Evolutionary conservation across 2,329 filamentous ascomycete genomes (phyloP).

Genomic region (Chaetomiaceae sp.): DNA sequence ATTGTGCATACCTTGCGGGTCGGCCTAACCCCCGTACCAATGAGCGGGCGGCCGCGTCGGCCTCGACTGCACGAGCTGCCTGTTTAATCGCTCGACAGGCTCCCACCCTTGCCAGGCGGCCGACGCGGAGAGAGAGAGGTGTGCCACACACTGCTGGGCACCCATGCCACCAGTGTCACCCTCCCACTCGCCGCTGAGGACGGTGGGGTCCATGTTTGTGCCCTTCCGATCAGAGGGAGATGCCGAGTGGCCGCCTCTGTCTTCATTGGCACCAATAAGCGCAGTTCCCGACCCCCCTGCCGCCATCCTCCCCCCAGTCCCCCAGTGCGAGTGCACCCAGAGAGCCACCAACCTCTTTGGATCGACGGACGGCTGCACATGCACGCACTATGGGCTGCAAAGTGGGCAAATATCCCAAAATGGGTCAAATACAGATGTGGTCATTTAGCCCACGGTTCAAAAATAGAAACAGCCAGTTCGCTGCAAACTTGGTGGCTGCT

Average conservation of each 20-base stretch:
- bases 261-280: conserved; percentile 30
- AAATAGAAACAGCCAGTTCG: conserved; percentile 39
- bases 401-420: conserved; percentile 25
- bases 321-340: conserved; percentile 25
- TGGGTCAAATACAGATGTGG: conserved; percentile 39
- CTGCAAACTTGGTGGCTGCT: conserved; percentile 6
- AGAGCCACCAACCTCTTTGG: conserved; percentile 20
- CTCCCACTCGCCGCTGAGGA: conserved; percentile 12
- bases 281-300: conserved; percentile 19
- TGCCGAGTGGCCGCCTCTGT: conserved; percentile 24
- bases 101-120: conserved; percentile 27
- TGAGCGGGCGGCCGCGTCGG: conserved; percentile 24
- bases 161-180: conserved; percentile 24
- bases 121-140: conserved; percentile 25
- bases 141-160: conserved; percentile 15
- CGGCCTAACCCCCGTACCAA: conserved; percentile 27
- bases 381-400: conserved; percentile 12
- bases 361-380: conserved; percentile 14
- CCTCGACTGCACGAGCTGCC: conserved; percentile 30
- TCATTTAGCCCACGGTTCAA: conserved; percentile 38
- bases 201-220: conserved; percentile 30
- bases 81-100: conserved; percentile 32
- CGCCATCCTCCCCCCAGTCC: not conserved
- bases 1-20: conserved; percentile 22
- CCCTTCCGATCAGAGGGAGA: conserved; percentile 29